These are phyloP conservation scores for Suhomyces prunicola DNA, from an alignment of 805 yeast species.

Conservation along the genomic window DNA sequence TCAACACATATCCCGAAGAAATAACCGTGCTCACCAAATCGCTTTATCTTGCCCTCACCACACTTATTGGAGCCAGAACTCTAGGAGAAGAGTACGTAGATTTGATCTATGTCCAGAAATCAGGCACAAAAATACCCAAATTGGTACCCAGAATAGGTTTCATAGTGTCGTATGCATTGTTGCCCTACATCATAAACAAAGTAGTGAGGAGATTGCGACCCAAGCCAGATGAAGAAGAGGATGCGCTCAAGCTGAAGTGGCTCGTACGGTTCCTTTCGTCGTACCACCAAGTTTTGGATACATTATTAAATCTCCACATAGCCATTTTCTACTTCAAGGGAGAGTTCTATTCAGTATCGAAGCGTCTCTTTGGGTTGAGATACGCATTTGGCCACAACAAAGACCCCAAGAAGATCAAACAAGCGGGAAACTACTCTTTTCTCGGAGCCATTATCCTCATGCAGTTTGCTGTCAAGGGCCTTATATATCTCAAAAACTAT, in stretches of 20 bases:
- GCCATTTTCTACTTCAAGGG: constrained; percentile 84
- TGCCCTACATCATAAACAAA: constrained; percentile 54
- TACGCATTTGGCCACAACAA: constrained; percentile 71
- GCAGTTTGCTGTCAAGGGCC: constrained; percentile 48
- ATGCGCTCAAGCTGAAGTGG: constrained; percentile 2
- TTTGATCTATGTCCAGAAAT: constrained; percentile 56
- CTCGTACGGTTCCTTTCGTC: constrained; percentile 24
- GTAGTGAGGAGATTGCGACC: constrained; percentile 22
- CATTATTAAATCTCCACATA: constrained; percentile 64
- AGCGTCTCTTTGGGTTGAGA: constrained; percentile 74
- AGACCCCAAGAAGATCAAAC: constrained; percentile 35
- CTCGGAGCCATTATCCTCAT: constrained; percentile 61
- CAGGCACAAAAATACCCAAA: constrained; percentile 50
- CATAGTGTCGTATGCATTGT: constrained; percentile 54
- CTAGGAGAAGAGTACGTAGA: constrained; percentile 95
- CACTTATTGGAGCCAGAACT: constrained; percentile 72
- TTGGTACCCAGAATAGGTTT: constrained; percentile 51
- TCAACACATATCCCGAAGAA: constrained; percentile 61
- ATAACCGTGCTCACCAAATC: constrained; percentile 56
- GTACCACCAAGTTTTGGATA: constrained; percentile 48
- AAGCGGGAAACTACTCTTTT: constrained; percentile 66
- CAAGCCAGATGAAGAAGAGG: constrained; percentile 14
- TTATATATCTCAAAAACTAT: constrained; percentile 29
- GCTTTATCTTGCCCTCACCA: constrained; percentile 70
- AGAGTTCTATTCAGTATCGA: constrained; percentile 72